Base-by-base conservation (phyloP, 1,139 yeast species). In the Suhomyces yuchorum region DNA sequence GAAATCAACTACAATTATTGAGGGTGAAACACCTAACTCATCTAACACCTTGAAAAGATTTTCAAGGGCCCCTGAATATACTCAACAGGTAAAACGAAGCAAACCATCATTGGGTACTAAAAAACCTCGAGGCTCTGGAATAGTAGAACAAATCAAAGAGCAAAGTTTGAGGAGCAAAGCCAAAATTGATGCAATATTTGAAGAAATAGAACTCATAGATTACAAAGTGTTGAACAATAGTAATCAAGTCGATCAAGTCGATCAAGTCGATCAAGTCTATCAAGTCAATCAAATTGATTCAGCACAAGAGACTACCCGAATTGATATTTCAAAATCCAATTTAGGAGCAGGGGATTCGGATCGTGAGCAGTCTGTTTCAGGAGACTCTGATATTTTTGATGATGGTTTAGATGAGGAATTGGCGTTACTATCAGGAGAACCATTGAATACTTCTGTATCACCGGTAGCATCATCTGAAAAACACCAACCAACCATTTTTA, bases 371-470 rank as follows among this genome's bases (percentile, higher is more conserved):
- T 14, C 36, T 9, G 17, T 2, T 7, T 43, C 46, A 1, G 60
- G 55, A 6, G 65, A 58, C 19, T 62, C 60, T 17, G 62, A 61
- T n/a, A 56, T 56, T 3, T 64, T 65, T 51, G 62, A 67, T 44
- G 72, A 67, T 47, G 68, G 66, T 1, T 55, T 67, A 18, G 69
- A 68, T 40, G 68, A 63, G 3, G 65, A 61, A 36, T 49, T 63
- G 24, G 61, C 54, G 3, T 37, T 46, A 35, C 41, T 54, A 20
- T 48, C 55, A 5, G 44, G 30, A 17, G 43, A 35, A 17, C 23
- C 18, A 17, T 24, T 40, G 5, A 30, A 15, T 14, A 19, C 24
- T 6, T n/a, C 26, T 3, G 19, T 17, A 17, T 37, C 42, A 2
- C 42, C 26, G 4, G 18, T 37, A 8, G 8, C 23, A 1, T 2